Evolutionary conservation across 768 basidiomycete species (phyloP), one percentile per base, ranked within the genome.

Genomic region (Calocera viscosa): DNA sequence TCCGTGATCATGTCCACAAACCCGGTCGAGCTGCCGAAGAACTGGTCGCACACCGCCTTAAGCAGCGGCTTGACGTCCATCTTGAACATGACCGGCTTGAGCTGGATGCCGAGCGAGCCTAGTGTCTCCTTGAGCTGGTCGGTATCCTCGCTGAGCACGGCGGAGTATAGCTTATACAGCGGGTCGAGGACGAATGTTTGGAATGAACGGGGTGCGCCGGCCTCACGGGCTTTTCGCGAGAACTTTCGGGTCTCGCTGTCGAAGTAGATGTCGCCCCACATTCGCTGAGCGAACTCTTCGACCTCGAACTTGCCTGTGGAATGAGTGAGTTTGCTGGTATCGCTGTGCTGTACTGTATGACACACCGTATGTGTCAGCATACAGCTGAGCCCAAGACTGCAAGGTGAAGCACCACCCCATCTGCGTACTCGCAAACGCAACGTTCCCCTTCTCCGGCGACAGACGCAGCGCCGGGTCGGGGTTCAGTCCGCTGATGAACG

Each of bases 251-350:
- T 84, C 68, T 90, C 86, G 47, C 80, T 74, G 76, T 94, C 86
- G 77, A 90, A 97, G 79, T 93, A 99, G 73, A 98, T 92, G 77
- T 98, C 94, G 17, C 96, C 96, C 96, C 96, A 99, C 16, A 99
- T 83, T 38, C 96, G 85, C 70, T 84, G 85, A 19, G 94, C 92
- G 70, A 99, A 95, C 10, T 86, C 83, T 35, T 82, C 76, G n/a
- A 93, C 84, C 73, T 97, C 90, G 64, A 98, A 78, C 11, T 85
- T 80, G 30, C 89, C 91, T 88, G 66, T 39, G 60, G 66, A 33
- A 64, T 41, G 35, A n/a, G 26, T 49, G 39, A 63, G 8, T 12
- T 17, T 43, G 17, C 26, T 64, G 35, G 3, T 30, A 32, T 53
- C 64, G 49, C 17, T 14, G 19, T 17, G 16, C 66, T 24, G 64